Evolutionary conservation across 208 protist species (phyloP), one percentile per base, ranked within the genome.

Genomic region (Giardia muris): DNA sequence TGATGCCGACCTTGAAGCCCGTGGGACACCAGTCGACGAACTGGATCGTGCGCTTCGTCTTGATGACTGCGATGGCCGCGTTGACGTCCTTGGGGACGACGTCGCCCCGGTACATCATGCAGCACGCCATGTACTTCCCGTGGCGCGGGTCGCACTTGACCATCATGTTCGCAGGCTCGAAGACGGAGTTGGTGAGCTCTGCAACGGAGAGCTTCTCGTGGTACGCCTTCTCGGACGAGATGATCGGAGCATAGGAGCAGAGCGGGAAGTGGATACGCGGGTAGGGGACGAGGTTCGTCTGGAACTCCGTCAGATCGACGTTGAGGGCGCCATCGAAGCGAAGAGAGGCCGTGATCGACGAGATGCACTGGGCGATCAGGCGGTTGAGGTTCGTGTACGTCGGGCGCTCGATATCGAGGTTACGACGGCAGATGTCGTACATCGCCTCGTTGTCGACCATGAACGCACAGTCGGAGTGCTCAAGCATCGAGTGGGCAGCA

Each of bases 1-100:
- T 99, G 95, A 98, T 98, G 94, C 97, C 98, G 94, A 97, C 94
- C 93, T 96, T 96, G 94, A 96, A 96, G 87, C 94, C 94, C 46
- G 95, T 96, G 44, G 95, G 95, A 90, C 94, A 96, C 95, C 95
- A 96, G 92, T 96, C 95, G 57, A 96, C 95, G 87, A 96, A 96
- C 93, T 96, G 95, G 76, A 96, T 95, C 88, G 95, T 96, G 43
- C 95, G 89, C 94, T 96, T 95, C 76, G 94, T 95, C 94, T 96
- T 96, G 91, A 96, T 96, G 92, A 93, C 94, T 43, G 93, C 94
- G 47, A 96, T 93, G 47, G 95, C 93, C 1, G 94, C 93, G 93
- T 94, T 95, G 87, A 96, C 95, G 67, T 96, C 95, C 94, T 96
- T 96, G 43, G 95, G 95, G 22, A 96, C 94, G 86, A 96, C 95